phyloP scores from a whole-genome alignment of 352 stramenopile species.

The Aphanomyces invadans region DNA sequence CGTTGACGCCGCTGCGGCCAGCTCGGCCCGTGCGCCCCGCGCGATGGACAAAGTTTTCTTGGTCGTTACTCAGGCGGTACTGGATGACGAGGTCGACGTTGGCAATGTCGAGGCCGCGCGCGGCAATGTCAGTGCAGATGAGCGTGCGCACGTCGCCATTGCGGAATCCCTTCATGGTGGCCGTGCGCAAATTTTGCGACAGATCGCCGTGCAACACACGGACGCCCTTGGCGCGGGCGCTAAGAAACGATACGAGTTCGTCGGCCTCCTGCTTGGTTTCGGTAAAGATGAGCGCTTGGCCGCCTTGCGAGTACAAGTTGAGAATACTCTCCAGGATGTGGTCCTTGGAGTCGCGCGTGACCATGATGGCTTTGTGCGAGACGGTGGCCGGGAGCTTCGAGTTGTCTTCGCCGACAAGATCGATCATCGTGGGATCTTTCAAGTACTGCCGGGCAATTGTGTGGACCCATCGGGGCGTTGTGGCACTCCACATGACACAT shows the following conservation, averaged over 20 bases:
- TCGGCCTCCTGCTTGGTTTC: slow-evolving; percentile 95
- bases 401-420: slow-evolving; percentile 88
- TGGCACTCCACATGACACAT: slow-evolving; percentile 95
- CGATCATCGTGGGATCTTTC: slow-evolving; percentile 88
- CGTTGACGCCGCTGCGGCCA: slow-evolving; percentile 71
- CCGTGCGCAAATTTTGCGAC: slow-evolving; percentile 81
- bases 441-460: slow-evolving; percentile 91
- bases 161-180: slow-evolving; percentile 96
- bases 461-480: slow-evolving; percentile 93
- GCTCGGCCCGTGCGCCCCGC: slow-evolving; percentile 85
- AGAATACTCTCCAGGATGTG: slow-evolving; percentile 63
- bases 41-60: slow-evolving; percentile 93
- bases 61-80: slow-evolving; percentile 89
- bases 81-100: slow-evolving; percentile 90
- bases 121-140: slow-evolving; percentile 87
- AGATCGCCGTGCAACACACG: slow-evolving; percentile 70
- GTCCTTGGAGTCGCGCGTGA: slow-evolving; percentile 60
- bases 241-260: slow-evolving; percentile 88
- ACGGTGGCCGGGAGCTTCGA: slow-evolving; percentile 82
- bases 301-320: slow-evolving; percentile 52
- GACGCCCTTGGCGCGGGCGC: slow-evolving; percentile 40
- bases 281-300: slow-evolving; percentile 93
- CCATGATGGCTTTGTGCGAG: slow-evolving; percentile 88
- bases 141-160: slow-evolving; percentile 89
- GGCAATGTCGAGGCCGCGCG: slow-evolving; percentile 83